Evolutionary conservation across 352 stramenopile genomes (phyloP).

Genomic region (Blastocystis sp.): DNA sequence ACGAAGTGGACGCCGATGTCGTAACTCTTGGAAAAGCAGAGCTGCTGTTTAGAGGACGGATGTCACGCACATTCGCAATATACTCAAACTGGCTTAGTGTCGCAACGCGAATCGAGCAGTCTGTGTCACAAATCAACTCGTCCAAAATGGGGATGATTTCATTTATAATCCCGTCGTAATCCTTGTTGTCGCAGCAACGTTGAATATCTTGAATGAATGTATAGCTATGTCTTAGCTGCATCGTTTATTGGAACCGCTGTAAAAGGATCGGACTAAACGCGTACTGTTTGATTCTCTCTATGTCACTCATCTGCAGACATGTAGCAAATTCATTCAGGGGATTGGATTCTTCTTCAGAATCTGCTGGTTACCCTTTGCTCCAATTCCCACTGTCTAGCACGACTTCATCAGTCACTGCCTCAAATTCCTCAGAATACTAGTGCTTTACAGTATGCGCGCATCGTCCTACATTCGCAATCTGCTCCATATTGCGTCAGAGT

Average conservation of each 20-base stretch:
- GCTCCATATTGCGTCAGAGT: conserved; percentile 20
- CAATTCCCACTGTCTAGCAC: neutral
- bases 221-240: neutral
- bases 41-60: neutral
- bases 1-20: neutral
- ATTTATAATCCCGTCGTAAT: neutral
- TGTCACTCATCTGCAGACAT: neutral
- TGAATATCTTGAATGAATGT: conserved; percentile 25
- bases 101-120: neutral
- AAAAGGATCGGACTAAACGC: neutral
- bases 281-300: conserved; percentile 15
- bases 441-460: neutral
- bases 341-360: neutral
- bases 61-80: neutral
- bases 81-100: conserved; percentile 13
- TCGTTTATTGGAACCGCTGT: neutral
- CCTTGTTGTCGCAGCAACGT: conserved; percentile 14
- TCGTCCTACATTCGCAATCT: conserved; percentile 4
- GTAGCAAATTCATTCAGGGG: conserved; percentile 54
- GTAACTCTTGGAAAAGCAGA: conserved; percentile 12
- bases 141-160: conserved; percentile 28
- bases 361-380: neutral
- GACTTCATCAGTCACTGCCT: conserved; percentile 44
- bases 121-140: neutral
- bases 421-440: conserved; percentile 56